phyloP scores from a whole-genome alignment of 2,329 filamentous ascomycete species.

The Pseudogymnoascus sp. region DNA sequence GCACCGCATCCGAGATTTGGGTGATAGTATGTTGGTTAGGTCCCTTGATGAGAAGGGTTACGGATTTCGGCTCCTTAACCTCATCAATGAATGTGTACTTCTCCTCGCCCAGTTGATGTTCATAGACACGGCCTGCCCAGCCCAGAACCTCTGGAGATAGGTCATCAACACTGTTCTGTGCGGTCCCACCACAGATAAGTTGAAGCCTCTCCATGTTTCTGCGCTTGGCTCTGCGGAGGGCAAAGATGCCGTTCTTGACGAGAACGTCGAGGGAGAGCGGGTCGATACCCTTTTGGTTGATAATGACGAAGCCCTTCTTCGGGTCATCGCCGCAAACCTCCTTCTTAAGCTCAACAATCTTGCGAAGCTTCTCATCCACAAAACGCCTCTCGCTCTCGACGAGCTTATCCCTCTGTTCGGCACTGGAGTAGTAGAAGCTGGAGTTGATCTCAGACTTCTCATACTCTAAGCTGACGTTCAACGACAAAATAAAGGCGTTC shows the following conservation, averaged over 20 bases:
- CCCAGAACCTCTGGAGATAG: constrained; percentile 79
- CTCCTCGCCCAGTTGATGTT: constrained; percentile 95
- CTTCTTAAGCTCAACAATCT: constrained; percentile 97
- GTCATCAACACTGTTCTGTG: constrained; percentile 96
- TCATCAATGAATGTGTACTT: constrained; percentile 99
- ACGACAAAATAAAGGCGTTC: constrained; percentile 87
- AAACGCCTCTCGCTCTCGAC: constrained; percentile 95
- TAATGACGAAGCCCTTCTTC: constrained; percentile 92
- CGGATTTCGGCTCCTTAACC: constrained; percentile 96
- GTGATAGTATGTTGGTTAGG: constrained; percentile 94
- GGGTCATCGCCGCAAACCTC: constrained; percentile 87
- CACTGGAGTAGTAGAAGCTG: constrained; percentile 95
- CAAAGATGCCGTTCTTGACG: constrained; percentile 96
- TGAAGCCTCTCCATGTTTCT: constrained; percentile 99
- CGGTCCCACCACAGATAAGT: constrained; percentile 79
- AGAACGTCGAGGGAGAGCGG: constrained; percentile 90
- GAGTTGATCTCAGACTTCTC: constrained; percentile 99
- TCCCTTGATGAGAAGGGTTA: constrained; percentile 95
- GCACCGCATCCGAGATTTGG: constrained; percentile 92
- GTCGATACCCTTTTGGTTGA: constrained; percentile 99
- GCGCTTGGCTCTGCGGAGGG: constrained; percentile 87
- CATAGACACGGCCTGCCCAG: constrained; percentile 94
- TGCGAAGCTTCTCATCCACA: constrained; percentile 91
- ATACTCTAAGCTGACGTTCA: constrained; percentile 96
- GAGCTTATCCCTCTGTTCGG: constrained; percentile 93